Base-by-base conservation (phyloP, 306 rosid species). In the Rosa multiflora region DNA sequence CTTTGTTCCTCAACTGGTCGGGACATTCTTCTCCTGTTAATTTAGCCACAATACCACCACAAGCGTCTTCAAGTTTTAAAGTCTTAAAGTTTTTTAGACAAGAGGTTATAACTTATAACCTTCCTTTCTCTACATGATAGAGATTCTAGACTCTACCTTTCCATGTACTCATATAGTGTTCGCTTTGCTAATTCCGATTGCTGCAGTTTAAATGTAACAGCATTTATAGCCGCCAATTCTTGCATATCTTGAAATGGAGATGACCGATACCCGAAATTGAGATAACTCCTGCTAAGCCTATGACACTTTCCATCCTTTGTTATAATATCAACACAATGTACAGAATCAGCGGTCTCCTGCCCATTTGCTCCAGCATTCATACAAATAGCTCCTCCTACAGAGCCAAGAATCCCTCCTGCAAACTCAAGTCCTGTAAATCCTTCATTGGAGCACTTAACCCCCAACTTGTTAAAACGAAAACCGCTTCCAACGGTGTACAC, bases 341-440 rank as follows among this genome's bases (percentile, higher is more conserved):
- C 44, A 40, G 72, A 85, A 70, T 75, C 63, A 47, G 88, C 69
- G 9, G 83, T 75, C 61, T 81, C 83, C 81, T 78, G 87, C 48
- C 85, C 82, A 53, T 84, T 81, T 20, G 87, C 82, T 39, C 82
- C 87, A 37, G 85, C 87, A 78, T 84, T 81, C 85, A 81, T 81
- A 51, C 20, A 81, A 32, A 70, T 20, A 7, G 85, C 82, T 59
- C 83, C 85, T 62, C 87, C 87, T 5, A 73, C 85, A 67, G 85
- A 77, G 5, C 82, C 85, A 68, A 85, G 82, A 78, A 81, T 68
- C 55, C 83, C 85, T 48, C 82, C 87, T 6, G 82, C 75, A 78
- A 84, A 81, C 73, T 81, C 87, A 32, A 84, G 75, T 46, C 75
- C 80, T 14, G 78, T 58, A 75, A 81, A 81, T 58, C 85, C 85